Evolutionary conservation across 2,329 filamentous ascomycete genomes (phyloP).

Genomic region (Ophiostoma tasmaniense): DNA sequence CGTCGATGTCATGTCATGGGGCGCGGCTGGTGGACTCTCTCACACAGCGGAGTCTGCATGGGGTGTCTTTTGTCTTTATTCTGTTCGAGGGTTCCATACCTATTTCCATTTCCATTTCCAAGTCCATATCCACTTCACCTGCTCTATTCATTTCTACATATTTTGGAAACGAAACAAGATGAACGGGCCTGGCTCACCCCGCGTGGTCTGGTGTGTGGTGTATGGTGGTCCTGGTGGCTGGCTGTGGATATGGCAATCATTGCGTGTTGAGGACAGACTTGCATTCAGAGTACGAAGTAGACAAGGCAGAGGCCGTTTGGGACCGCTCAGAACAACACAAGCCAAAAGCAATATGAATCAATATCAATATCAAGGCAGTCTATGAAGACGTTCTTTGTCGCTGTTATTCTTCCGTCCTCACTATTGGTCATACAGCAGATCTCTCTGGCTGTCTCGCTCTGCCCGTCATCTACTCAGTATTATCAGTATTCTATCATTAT

Average conservation of each 20-base stretch:
- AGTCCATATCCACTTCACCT: not conserved
- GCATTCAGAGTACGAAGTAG: no score
- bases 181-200: not conserved
- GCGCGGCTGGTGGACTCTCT: not conserved
- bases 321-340: no score
- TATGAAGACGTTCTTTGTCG: no score
- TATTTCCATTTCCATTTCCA: not conserved
- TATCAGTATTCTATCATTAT: no score
- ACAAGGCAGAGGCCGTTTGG: no score
- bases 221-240: no score
- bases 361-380: no score
- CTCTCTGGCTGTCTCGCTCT: no score
- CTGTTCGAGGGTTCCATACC: not conserved
- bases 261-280: no score
- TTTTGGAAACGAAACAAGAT: not conserved
- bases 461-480: not conserved
- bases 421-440: no score
- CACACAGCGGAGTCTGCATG: constrained; percentile 11
- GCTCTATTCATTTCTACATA: not conserved
- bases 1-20: constrained; percentile 2
- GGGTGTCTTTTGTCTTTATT: constrained; percentile 3
- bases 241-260: not conserved
- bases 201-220: not conserved
- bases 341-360: not conserved
- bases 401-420: no score